A percentile compares a stretch with the other conserved stretches of the same genome.
Evolutionary conservation across 2,329 filamentous ascomycete species (phyloP).

Genomic region (Bipolaris bicolor): DNA sequence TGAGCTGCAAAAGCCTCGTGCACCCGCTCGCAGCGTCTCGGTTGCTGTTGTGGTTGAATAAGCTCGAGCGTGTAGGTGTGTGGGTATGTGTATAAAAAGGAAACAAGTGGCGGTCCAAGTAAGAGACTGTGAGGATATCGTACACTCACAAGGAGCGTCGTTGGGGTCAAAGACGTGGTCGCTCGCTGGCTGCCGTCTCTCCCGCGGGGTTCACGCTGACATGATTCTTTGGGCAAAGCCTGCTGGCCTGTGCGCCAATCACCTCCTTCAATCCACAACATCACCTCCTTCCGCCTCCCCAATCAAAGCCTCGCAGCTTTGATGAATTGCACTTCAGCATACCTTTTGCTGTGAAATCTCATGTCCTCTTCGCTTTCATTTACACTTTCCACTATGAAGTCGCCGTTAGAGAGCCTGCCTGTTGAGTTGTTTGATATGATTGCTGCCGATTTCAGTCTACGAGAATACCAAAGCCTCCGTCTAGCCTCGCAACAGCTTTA

Average conservation of each 20-base stretch:
- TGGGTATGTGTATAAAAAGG: background rate
- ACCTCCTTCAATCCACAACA: background rate
- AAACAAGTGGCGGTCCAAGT: background rate
- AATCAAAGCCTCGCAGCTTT: background rate
- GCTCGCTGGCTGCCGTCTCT: background rate
- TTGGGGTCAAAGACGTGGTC: conserved; percentile 5
- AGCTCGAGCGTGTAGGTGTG: background rate
- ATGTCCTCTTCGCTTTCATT: background rate
- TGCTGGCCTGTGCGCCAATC: background rate
- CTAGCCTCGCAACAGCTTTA: conserved; percentile 32
- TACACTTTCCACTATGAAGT: conserved; percentile 21
- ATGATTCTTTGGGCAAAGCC: conserved; percentile 6
- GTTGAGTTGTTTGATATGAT: conserved; percentile 40
- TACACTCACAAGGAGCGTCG: conserved; percentile 18
- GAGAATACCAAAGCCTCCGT: conserved; percentile 29
- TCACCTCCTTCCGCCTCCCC: background rate
- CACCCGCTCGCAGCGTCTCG: background rate
- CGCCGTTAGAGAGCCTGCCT: conserved; percentile 35
- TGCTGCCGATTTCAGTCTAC: conserved; percentile 21
- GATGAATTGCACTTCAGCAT: background rate
- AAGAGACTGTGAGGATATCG: background rate
- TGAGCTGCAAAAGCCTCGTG: conserved; percentile 7
- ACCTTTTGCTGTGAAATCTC: background rate
- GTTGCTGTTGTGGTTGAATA: background rate
- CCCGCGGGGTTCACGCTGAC: conserved; percentile 18